Conservation (phyloP, 2,329 filamentous ascomycete genomes). For the Elsinoe australis region DNA sequence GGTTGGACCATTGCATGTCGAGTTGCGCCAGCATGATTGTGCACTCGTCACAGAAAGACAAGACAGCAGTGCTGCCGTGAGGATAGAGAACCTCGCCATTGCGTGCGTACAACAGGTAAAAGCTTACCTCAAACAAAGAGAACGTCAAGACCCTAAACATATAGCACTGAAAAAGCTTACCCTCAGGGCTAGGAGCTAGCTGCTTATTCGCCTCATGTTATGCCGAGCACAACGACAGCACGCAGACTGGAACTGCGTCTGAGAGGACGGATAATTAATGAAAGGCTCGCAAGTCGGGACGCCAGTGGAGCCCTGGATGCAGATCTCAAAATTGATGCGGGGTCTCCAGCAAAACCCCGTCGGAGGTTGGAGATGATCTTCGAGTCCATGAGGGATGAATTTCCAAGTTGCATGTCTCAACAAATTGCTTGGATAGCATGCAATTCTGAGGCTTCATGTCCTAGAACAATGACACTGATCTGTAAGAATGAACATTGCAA, state of each 20-base stretch:
- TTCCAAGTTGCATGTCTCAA: no score
- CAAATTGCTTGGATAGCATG: no score
- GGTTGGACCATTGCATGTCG: slow-evolving; percentile 45
- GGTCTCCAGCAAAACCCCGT: background rate
- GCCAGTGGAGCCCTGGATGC: background rate
- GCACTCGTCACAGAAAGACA: slow-evolving; percentile 1
- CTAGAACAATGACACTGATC: no score
- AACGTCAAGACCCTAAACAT: background rate
- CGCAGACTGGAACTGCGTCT: no score
- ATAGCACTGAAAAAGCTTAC: no score
- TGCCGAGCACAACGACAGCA: slow-evolving; percentile 2
- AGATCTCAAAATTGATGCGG: slow-evolving; percentile 9
- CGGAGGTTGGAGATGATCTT: no score
- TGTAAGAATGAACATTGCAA: no score
- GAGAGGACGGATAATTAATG: slow-evolving; percentile 12
- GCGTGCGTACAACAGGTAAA: background rate
- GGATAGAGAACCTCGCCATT: background rate
- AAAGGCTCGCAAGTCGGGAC: background rate
- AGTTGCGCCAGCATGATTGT: slow-evolving; percentile 48
- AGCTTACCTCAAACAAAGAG: no score
- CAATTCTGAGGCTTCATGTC: no score
- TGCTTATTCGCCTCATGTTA: slow-evolving; percentile 4
- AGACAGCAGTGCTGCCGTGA: background rate
- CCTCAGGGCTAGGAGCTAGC: no score
- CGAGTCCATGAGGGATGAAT: no score